Conservation (phyloP, 1,284 basidiomycete genomes). For the Boletus semigastroideus region DNA sequence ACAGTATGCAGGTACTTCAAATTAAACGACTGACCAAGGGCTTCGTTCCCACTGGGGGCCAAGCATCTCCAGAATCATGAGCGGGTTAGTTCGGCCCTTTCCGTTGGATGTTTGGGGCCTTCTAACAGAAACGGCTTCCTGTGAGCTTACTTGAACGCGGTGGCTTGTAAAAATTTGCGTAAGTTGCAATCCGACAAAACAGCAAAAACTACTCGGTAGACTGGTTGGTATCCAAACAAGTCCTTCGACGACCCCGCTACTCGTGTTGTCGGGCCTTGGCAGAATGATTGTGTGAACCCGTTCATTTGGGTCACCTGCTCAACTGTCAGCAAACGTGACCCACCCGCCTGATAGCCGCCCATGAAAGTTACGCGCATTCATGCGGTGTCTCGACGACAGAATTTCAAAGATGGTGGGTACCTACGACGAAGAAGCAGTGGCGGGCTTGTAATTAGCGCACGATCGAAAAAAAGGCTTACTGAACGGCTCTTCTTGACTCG, state of each 20-base stretch:
- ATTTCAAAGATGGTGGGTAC: neutral
- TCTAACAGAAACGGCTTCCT: neutral
- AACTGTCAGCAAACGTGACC: neutral
- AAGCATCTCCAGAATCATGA: neutral
- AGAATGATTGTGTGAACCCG: neutral
- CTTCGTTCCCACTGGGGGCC: neutral
- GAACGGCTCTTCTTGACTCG: neutral
- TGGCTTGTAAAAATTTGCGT: neutral
- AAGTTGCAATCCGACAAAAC: neutral
- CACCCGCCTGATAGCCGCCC: neutral
- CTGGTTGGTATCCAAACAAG: neutral
- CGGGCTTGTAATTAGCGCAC: too few relatives aligned
- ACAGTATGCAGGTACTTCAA: conserved; percentile 7
- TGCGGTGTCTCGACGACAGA: neutral
- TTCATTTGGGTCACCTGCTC: conserved; percentile 8
- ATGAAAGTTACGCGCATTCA: neutral
- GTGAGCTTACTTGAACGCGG: conserved; percentile 8
- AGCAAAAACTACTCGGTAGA: neutral
- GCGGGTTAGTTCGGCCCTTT: neutral
- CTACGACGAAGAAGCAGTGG: neutral
- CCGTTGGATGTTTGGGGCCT: neutral
- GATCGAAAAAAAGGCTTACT: neutral
- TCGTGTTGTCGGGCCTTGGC: neutral
- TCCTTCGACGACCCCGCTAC: neutral
- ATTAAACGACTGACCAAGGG: conserved; percentile 9